Evolutionary conservation across 177 flowering plant species (phyloP), one percentile per base, ranked within the genome.

Genomic region (Vitis hybrid): DNA sequence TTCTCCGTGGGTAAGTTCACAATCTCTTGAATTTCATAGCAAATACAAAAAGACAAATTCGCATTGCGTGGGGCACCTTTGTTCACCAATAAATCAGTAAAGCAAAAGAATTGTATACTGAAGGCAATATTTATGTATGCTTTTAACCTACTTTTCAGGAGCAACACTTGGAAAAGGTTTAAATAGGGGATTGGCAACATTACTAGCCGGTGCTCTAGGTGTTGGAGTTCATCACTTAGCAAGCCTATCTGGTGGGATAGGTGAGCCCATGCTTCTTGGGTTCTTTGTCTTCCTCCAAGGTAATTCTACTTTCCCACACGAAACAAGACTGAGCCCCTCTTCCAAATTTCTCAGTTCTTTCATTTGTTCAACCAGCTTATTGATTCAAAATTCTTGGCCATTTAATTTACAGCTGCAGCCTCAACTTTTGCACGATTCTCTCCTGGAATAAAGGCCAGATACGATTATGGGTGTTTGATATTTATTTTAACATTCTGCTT

Each of bases 101-200:
- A 44, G 14, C 60, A 57, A n/a, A 57, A 18, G 3, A 3, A 57
- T 19, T 20, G 31, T 2, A 59, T 14, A 4, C 31, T 28, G 31
- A 12, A 8, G 14, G 7, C 20, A 9, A 11, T 19, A 4, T 15
- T 59, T 33, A 22, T 59, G 76, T 75, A 65, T 18, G 70, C 68
- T n/a, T 22, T 17, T 13, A 4, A 12, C 31, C 64, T 52, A 11
- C 20, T 54, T 57, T 58, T 6, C 67, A 84, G 87, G 87, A 38
- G 87, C 85, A 11, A 82, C 83, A 1, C 78, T 84, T 18, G 74
- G 83, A 5, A 84, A 78, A 67, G 82, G 84, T 0, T 33, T 82
- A 61, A 84, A 80, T 57, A 82, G 87, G 61, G 79, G 64, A 20
- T 6, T 80, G 51, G 88, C 86, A 28, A 84, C 88, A 60, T 44